Percentiles rank a stretch among this genome's conserved stretches.
Evolutionary conservation across 805 yeast genomes (phyloP).

Genomic region (Cyberlindnera japonica): DNA sequence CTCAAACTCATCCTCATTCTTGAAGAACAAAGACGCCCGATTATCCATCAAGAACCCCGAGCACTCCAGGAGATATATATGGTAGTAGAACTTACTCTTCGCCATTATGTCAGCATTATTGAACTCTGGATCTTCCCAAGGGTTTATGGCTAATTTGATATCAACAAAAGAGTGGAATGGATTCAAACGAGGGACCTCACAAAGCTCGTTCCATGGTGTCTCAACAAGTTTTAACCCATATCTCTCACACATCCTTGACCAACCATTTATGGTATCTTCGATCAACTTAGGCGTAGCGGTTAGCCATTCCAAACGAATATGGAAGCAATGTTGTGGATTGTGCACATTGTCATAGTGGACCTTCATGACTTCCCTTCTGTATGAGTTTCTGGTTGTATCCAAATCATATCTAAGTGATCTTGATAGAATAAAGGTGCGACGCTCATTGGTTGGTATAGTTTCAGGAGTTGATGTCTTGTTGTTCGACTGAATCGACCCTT

Average conservation of each 20-base stretch:
- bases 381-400: conserved; percentile 69
- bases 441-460: conserved; percentile 10
- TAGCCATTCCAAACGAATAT: conserved; percentile 88
- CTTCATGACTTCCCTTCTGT: conserved; percentile 70
- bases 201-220: conserved; percentile 85
- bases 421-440: conserved; percentile 53
- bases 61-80: conserved; percentile 62
- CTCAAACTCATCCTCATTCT: conserved; percentile 50
- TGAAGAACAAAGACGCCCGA: conserved; percentile 64
- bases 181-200: conserved; percentile 68
- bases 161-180: conserved; percentile 88
- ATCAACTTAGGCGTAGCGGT: conserved; percentile 81
- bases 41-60: conserved; percentile 81
- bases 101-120: conserved; percentile 36
- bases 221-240: conserved; percentile 82
- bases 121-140: conserved; percentile 64
- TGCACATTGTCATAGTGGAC: conserved; percentile 91
- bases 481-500: conserved; percentile 2
- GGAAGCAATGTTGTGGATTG: conserved; percentile 93
- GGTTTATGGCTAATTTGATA: conserved; percentile 61
- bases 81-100: conserved; percentile 68
- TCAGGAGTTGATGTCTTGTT: conserved; percentile 19
- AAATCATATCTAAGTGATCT: conserved; percentile 65
- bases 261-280: conserved; percentile 70
- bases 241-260: conserved; percentile 82